A percentile compares a stretch with the other conserved stretches of the same genome.
Evolutionary conservation across 306 rosid genomes (phyloP).

Genomic region (Quercus berberidifolia): DNA sequence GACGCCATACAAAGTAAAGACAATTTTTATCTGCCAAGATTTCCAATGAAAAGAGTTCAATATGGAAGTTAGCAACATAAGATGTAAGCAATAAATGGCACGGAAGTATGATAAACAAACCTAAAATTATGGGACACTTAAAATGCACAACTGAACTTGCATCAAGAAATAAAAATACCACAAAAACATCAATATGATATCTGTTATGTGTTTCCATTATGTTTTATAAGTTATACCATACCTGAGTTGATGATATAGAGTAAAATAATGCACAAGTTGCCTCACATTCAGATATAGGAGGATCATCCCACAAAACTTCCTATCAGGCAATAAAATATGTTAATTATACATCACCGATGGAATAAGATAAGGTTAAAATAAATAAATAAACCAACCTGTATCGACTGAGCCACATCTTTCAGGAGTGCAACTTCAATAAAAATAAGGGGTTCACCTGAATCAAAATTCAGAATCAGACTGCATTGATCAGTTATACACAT

Average conservation of each 20-base stretch:
- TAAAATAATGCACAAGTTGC: constrained; percentile 92
- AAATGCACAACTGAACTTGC: constrained; percentile 17
- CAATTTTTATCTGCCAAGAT: background rate
- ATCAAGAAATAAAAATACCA: background rate
- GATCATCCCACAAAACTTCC: constrained; percentile 97
- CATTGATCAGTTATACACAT: background rate
- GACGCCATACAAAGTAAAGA: background rate
- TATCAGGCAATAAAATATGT: constrained; percentile 24
- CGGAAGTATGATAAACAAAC: no score
- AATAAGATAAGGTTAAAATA: background rate
- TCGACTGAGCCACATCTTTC: constrained; percentile 72
- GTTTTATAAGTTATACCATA: constrained; percentile 20
- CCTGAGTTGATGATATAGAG: constrained; percentile 98
- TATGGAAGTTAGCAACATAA: background rate
- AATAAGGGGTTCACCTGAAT: constrained; percentile 77
- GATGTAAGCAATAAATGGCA: background rate
- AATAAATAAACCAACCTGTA: constrained; percentile 50
- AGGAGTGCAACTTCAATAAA: constrained; percentile 91
- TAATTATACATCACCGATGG: background rate
- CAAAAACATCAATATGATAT: background rate
- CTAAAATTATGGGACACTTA: background rate
- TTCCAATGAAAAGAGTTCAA: background rate
- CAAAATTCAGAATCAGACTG: constrained; percentile 8
- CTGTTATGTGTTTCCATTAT: background rate
- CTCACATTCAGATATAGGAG: constrained; percentile 77